Base-by-base conservation (phyloP, 1,284 basidiomycete species). In the Wolfiporia cocos region DNA sequence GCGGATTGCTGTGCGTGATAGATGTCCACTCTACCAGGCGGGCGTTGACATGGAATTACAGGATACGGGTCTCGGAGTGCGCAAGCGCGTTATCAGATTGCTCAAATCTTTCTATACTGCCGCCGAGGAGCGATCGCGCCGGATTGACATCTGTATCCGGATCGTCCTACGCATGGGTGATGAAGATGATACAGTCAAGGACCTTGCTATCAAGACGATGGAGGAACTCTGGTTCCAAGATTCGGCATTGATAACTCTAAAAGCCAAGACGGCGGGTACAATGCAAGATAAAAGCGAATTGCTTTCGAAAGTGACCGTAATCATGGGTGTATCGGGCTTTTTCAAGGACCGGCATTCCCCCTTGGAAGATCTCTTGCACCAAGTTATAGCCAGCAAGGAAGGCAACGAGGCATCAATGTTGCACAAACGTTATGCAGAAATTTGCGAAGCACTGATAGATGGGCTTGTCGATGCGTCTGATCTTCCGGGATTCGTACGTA, bases 41-140 rank as follows among this genome's bases (percentile, higher is more conserved):
- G 11, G 6, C 14, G n/a, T 20, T 32, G 15, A 18, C 6, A 39
- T 31, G 3, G 26, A 15, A 3, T 23, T 11, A 26, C 51, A 93
- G 86, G 95, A 99, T 59, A 87, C 92, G 30, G 93, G 95, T 4
- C 71, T 98, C 5, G 81, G 81, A 17, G 96, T 99, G 2, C 78
- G 96, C 24, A 96, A 96, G 58, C 82, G 96, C 4, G 93, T 96
- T 38, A 87, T 99, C 65, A 97, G 94, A 62, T 71, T 99, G 0
- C 72, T 99, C 37, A 91, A 86, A 57, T 76, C 81, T 12, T 85
- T 93, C 53, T 95, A 94, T 58, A 55, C 62, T 6, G 74, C 81
- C 4, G 78, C 81, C 1, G 68, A 76, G 18, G 77, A 82, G 40
- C 63, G 71, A 22, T 55, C 65, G 9, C 77, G 84, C 24, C 78